Base-by-base conservation (phyloP, 2,329 filamentous ascomycete species). In the Onygenales sp. region DNA sequence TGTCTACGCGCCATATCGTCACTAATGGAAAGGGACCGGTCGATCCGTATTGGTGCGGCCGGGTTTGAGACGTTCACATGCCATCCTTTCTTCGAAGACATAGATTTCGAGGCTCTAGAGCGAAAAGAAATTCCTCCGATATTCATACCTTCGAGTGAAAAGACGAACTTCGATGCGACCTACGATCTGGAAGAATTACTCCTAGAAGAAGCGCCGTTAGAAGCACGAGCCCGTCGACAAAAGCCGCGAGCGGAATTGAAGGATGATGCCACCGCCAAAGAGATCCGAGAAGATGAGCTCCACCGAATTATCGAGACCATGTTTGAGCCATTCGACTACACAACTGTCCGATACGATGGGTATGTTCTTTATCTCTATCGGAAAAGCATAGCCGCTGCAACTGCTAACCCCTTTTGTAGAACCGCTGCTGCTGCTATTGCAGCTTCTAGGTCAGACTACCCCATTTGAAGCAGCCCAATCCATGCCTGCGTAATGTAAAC, bases 141-240 rank as follows among this genome's bases (percentile, higher is more conserved):
- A 3, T 98, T 98, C 67, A 81, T 87, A 17, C 93, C 93, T 0
- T 95, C 92, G 0, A 91, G 89, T 53, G 93, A 97, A 48, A 98
- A 98, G 79, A 97, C 93, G 3, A 98, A 98, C 68, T 98, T 98
- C 61, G 93, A 98, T 70, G 93, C 93, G 4, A 98, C 93, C 0
- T 97, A 98, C 66, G 93, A 98, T 69, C 74, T 98, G 49, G 93
- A 98, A 67, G 93, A 98, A 68, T 71, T 98, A 17, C 73, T 98
- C 2, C 72, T 98, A 44, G 93, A 98, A 70, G 93, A 98, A 67
- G 93, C 93, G 10, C 93, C 93, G 1, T 74, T 98, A 4, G 93
- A 98, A 70, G 93, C 93, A 52, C 80, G 93, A 63, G 90, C 93
- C 49, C 82, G 93, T 61, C 84, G 92, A 65, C 93, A 97, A 69